Evolutionary conservation across 2,329 filamentous ascomycete genomes (phyloP), one percentile per base, ranked within the genome.

Genomic region (Colletotrichum aenigma): DNA sequence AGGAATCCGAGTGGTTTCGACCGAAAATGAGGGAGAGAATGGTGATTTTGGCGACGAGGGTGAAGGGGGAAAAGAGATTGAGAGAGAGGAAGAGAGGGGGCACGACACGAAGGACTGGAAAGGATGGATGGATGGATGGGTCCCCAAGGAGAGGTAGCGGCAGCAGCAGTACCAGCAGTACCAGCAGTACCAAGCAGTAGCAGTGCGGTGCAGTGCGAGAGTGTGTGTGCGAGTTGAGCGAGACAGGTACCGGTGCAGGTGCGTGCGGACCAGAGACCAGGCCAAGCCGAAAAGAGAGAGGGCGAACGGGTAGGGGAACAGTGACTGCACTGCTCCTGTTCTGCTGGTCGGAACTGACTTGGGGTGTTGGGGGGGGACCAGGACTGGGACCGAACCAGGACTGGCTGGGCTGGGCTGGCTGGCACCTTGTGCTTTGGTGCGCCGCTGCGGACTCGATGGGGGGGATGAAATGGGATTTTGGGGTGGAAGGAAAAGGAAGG

Each of bases 41-140:
- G 70, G 67, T 69, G 67, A 36, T 70, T 71, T 71, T 68, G 68
- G 34, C 72, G 60, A 43, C 71, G 70, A 71, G 36, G 62, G 34
- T 77, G 70, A 70, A 52, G 67, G 66, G 61, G 71, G 69, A 72
- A 65, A 77, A 77, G 76, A 77, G 76, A 76, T 74, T 76, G 70
- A 73, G 74, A 75, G 70, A 77, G 67, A 72, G 66, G 77, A 77
- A 67, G 70, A 76, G 77, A 76, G 68, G 76, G 72, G 77, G 69
- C 74, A 78, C 75, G 62, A 77, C 69, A 77, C 74, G 77, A 74
- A 69, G 67, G 71, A 70, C 56, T 70, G 67, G 36, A 70, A 52
- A 34, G 66, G 72, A 67, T 32, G 71, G 69, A 78, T 66, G 64
- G 68, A 74, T 69, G 74, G 74, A 72, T 77, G 71, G 71, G 75